phyloP scores from a whole-genome alignment of 2,329 filamentous ascomycete species.

The Aspergillus hortae region DNA sequence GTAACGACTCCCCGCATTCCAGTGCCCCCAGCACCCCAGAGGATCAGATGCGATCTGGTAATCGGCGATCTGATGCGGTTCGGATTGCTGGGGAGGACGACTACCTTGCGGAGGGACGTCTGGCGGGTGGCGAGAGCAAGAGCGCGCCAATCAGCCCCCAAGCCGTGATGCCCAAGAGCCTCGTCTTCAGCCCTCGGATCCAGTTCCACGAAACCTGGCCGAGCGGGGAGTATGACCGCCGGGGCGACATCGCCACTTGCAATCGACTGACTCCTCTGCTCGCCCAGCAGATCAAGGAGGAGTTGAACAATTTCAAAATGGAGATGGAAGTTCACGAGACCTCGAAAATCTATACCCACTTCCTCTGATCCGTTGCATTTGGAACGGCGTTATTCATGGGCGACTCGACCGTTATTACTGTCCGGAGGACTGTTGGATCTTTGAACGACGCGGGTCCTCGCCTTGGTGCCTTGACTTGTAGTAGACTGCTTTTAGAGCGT shows the following conservation, averaged over 20 bases:
- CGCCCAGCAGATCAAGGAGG: conserved; percentile 98
- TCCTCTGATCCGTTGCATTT: conserved; percentile 68
- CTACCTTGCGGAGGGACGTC: conserved; percentile 72
- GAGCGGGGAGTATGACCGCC: conserved; percentile 88
- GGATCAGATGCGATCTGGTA: conserved; percentile 58
- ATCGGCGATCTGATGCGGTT: conserved; percentile 66
- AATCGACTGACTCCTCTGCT: conserved; percentile 95
- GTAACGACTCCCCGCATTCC: conserved; percentile 75
- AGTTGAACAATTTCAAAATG: conserved; percentile 99
- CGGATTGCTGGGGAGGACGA: conserved; percentile 83
- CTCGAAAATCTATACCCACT: conserved; percentile 99
- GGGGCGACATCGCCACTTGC: conserved; percentile 95
- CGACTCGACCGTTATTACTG: conserved; percentile 11
- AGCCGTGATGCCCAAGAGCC: conserved; percentile 45
- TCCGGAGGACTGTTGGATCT: conserved; percentile 20
- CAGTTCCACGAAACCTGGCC: conserved; percentile 97
- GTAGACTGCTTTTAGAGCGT: conserved; percentile 23
- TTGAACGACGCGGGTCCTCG: conserved; percentile 17
- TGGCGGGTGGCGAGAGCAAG: conserved; percentile 68
- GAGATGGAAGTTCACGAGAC: conserved; percentile 99
- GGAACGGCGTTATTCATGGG: conserved; percentile 23
- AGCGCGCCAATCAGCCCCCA: conserved; percentile 78
- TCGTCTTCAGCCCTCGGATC: conserved; percentile 83
- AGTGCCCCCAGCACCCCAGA: conserved; percentile 88
- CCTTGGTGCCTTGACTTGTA: conserved; percentile 19